Percentiles rank a stretch among this genome's conserved stretches.
phyloP scores from a whole-genome alignment of 371 early-diverging fungal species.

The Lichtheimia hyalospora region DNA sequence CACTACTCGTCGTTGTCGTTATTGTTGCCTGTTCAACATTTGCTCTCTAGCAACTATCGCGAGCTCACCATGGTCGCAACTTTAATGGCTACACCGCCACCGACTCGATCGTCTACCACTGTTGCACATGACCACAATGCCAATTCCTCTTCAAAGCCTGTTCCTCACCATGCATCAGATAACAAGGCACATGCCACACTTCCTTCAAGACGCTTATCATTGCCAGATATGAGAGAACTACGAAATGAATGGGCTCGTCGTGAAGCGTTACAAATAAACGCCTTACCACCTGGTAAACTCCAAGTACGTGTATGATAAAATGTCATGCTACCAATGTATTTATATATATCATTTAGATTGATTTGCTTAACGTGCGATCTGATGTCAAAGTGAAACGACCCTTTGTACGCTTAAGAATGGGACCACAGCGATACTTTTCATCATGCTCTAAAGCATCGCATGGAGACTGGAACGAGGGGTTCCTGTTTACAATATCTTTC shows the following conservation, averaged over 20 bases:
- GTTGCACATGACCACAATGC: slow-evolving; percentile 3
- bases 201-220: slow-evolving; percentile 26
- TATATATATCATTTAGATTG: slow-evolving; percentile 21
- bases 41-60: no score
- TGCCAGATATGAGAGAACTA: slow-evolving; percentile 32
- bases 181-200: background rate
- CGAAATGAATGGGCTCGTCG: slow-evolving; percentile 30
- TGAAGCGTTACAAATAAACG: slow-evolving; percentile 12
- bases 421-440: slow-evolving; percentile 36
- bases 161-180: background rate
- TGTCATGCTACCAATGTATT: no score
- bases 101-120: slow-evolving; percentile 11
- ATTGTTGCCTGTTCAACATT: no score
- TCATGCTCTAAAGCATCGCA: slow-evolving; percentile 29
- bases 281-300: slow-evolving; percentile 24
- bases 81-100: slow-evolving; percentile 1
- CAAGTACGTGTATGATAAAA: slow-evolving; percentile 29
- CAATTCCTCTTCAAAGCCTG: slow-evolving; percentile 2
- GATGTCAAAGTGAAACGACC: slow-evolving; percentile 30
- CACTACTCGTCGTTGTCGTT: background rate
- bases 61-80: background rate
- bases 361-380: slow-evolving; percentile 36
- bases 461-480: slow-evolving; percentile 79
- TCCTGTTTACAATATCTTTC: slow-evolving; percentile 69
- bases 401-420: slow-evolving; percentile 34